A percentile compares a stretch with the other conserved stretches of the same genome.
These are phyloP conservation scores for Drechslerella dactyloides DNA, from an alignment of 2,329 filamentous ascomycete species.

Conservation along the genomic window DNA sequence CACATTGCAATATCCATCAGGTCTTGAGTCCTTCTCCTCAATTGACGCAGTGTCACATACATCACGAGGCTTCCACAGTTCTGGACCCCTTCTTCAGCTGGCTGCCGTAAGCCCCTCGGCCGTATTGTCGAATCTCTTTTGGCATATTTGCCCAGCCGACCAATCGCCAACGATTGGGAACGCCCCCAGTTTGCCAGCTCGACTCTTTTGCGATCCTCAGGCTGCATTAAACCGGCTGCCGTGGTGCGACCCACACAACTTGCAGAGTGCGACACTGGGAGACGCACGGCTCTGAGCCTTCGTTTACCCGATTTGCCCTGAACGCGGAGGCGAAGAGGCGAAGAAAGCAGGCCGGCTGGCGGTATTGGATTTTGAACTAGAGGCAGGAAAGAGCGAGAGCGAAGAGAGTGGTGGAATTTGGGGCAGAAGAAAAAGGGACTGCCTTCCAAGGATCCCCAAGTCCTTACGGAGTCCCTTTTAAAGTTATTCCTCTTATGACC, in stretches of 20 bases:
- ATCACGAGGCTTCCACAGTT: conserved; percentile 21
- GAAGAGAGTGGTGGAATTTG: neutral
- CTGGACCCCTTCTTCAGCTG: conserved; percentile 10
- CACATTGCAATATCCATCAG: neutral
- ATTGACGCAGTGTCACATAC: neutral
- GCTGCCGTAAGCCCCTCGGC: conserved; percentile 16
- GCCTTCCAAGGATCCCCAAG: neutral
- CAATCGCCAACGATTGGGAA: conserved; percentile 41
- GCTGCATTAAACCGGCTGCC: conserved; percentile 16
- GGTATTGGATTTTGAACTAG: neutral
- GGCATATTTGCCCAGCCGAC: conserved; percentile 14
- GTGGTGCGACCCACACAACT: conserved; percentile 26
- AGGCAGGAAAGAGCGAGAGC: neutral
- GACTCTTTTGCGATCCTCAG: conserved; percentile 29
- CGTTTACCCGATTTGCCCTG: conserved; percentile 1
- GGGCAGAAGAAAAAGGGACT: neutral
- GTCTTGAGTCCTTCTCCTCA: neutral
- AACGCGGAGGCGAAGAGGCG: neutral
- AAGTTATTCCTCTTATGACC: conserved; percentile 28
- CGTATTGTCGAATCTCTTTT: conserved; percentile 21
- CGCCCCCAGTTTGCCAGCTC: conserved; percentile 29
- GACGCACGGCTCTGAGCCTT: conserved; percentile 2
- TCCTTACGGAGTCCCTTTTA: conserved; percentile 3
- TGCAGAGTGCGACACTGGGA: neutral
- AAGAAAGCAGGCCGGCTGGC: neutral